phyloP scores from a whole-genome alignment of 116 monocot species.

The Cymodocea nodosa region DNA sequence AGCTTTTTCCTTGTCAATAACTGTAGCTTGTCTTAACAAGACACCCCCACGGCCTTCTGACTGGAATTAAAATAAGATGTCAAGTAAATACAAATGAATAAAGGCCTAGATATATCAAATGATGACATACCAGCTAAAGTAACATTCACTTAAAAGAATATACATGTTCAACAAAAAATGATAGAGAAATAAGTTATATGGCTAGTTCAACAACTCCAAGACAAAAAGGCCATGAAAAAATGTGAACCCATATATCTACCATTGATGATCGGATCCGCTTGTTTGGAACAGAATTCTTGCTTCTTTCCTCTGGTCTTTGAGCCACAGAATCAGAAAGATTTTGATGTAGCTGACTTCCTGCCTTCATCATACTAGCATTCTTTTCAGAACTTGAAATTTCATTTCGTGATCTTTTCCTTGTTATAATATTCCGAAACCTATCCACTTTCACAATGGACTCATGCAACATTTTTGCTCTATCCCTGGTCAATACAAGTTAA shows the following conservation, averaged over 20 bases:
- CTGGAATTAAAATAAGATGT: conserved; percentile 22
- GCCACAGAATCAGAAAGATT: conserved; percentile 26
- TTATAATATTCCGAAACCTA: conserved; percentile 33
- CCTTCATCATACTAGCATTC: conserved; percentile 37
- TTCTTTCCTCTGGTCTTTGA: conserved; percentile 44
- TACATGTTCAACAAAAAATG: not conserved
- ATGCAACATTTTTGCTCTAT: conserved; percentile 41
- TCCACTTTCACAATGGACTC: conserved; percentile 58
- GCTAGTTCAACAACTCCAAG: not conserved
- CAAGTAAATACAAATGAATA: not conserved
- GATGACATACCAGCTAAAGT: not conserved
- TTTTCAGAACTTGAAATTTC: conserved; percentile 43
- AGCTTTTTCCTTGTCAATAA: conserved; percentile 30
- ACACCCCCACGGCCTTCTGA: conserved; percentile 42
- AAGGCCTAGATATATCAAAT: not conserved
- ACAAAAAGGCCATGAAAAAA: conserved; percentile 9
- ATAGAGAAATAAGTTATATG: not conserved
- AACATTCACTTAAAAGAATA: no score
- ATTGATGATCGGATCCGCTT: conserved; percentile 69
- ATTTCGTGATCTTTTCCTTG: conserved; percentile 42
- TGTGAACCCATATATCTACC: conserved; percentile 71
- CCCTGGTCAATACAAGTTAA: conserved; percentile 23
- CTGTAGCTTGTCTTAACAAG: conserved; percentile 34
- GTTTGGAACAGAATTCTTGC: conserved; percentile 49
- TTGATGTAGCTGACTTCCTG: conserved; percentile 45